A percentile compares a stretch with the other conserved stretches of the same genome.
Conservation (phyloP, 2,329 filamentous ascomycete species). For the Aspergillus amoenus region DNA sequence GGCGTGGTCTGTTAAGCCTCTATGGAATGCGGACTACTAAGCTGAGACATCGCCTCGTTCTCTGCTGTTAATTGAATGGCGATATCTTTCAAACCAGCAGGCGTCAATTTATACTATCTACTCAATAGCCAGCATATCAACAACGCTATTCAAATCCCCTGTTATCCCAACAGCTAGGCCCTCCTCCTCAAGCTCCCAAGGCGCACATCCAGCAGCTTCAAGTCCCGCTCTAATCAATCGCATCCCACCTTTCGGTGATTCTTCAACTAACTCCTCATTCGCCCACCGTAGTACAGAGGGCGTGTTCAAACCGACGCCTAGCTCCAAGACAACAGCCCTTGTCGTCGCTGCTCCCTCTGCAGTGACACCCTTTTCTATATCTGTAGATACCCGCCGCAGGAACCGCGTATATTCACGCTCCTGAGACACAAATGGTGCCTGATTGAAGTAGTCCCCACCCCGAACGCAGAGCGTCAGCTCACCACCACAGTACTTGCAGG, state of each 20-base stretch:
- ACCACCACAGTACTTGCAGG: slow-evolving; percentile 19
- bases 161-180: slow-evolving; percentile 17
- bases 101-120: too few relatives aligned
- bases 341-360: too few relatives aligned
- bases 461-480: slow-evolving; percentile 23
- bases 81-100: too few relatives aligned
- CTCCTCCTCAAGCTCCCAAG: slow-evolving; percentile 20
- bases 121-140: not conserved
- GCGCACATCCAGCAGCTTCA: slow-evolving; percentile 20
- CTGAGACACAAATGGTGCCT: slow-evolving; percentile 10
- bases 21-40: too few relatives aligned
- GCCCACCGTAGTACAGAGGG: slow-evolving; percentile 23
- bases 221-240: slow-evolving; percentile 20
- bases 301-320: slow-evolving; percentile 24
- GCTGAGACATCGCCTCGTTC: too few relatives aligned
- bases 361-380: too few relatives aligned
- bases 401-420: slow-evolving; percentile 16
- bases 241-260: slow-evolving; percentile 1
- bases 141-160: slow-evolving; percentile 12
- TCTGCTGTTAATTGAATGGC: too few relatives aligned
- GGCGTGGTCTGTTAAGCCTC: too few relatives aligned
- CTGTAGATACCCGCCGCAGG: not conserved
- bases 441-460: slow-evolving; percentile 23
- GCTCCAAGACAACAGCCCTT: slow-evolving; percentile 18
- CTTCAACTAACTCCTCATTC: slow-evolving; percentile 21